phyloP scores from a whole-genome alignment of 441 rosid species.

The Lepidium campestre region DNA sequence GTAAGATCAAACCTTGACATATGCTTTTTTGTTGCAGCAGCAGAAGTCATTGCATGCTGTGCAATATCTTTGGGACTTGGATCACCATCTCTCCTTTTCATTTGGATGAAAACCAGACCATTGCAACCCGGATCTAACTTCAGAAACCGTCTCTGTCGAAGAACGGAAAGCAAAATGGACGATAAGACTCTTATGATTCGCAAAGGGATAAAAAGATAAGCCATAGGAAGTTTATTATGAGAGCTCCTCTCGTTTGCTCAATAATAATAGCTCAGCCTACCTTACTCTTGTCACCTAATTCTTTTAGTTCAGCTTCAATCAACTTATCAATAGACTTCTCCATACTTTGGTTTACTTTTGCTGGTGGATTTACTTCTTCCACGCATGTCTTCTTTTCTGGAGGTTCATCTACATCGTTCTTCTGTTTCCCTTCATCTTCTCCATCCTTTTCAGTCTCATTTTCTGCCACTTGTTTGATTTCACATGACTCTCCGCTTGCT shows the following conservation, averaged over 20 bases:
- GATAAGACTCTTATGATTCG: neutral
- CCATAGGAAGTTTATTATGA: neutral
- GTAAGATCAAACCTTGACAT: conserved; percentile 71
- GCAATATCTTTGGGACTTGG: conserved; percentile 81
- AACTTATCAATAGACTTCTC: conserved; percentile 83
- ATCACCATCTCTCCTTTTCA: conserved; percentile 73
- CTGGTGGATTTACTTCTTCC: conserved; percentile 44
- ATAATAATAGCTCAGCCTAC: conserved; percentile 6
- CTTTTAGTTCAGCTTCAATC: conserved; percentile 85
- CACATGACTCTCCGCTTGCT: conserved; percentile 30
- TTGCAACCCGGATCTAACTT: conserved; percentile 88
- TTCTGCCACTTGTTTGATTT: conserved; percentile 29
- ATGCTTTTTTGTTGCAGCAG: conserved; percentile 74
- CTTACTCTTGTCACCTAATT: conserved; percentile 92
- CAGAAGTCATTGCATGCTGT: conserved; percentile 77
- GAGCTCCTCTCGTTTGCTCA: neutral
- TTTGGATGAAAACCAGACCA: conserved; percentile 81
- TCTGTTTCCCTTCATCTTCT: conserved; percentile 28
- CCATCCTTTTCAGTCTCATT: conserved; percentile 20
- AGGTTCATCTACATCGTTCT: conserved; percentile 42
- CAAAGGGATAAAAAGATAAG: neutral
- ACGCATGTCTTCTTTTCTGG: conserved; percentile 60
- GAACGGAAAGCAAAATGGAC: neutral
- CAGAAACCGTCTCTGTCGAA: conserved; percentile 62
- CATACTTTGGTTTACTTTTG: conserved; percentile 28